These are phyloP conservation scores for Suillus sp. DNA, from an alignment of 768 basidiomycete genomes.

Conservation along the genomic window DNA sequence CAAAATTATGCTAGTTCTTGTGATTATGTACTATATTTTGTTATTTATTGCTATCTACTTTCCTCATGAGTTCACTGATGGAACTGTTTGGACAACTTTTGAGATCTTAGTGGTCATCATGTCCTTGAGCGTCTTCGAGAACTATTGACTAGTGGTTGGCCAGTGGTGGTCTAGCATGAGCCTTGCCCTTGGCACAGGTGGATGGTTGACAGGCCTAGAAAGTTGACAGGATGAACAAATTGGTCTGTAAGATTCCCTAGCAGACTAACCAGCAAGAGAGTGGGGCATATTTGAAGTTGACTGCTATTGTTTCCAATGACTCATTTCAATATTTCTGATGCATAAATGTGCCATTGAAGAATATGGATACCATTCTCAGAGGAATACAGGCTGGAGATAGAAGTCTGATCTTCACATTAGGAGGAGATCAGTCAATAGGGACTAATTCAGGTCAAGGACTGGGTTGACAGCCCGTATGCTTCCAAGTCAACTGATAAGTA, in stretches of 20 bases:
- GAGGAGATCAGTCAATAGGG: neutral
- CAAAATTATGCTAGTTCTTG: too few species aligned
- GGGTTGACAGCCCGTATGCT: neutral
- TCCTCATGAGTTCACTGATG: too few species aligned
- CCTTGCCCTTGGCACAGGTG: too few species aligned
- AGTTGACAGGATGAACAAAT: neutral
- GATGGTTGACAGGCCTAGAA: too few species aligned
- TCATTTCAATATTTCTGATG: conserved; percentile 75
- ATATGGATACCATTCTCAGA: conserved; percentile 48
- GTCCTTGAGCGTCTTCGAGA: too few species aligned
- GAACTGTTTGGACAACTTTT: too few species aligned
- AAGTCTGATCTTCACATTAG: neutral
- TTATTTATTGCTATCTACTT: too few species aligned
- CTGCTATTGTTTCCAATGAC: conserved; percentile 73
- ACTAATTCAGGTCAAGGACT: neutral
- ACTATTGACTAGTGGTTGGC: too few species aligned
- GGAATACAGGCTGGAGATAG: neutral
- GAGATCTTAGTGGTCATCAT: too few species aligned
- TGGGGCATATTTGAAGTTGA: conserved; percentile 69
- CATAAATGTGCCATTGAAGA: conserved; percentile 91
- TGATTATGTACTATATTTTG: too few species aligned
- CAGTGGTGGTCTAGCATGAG: too few species aligned
- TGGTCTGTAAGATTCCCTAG: neutral
- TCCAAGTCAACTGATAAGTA: conserved; percentile 4
- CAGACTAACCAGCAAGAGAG: conserved; percentile 64